Evolutionary conservation across 148 eudicot species (phyloP), one percentile per base, ranked within the genome.

Genomic region (Heliamphora exappendiculata): DNA sequence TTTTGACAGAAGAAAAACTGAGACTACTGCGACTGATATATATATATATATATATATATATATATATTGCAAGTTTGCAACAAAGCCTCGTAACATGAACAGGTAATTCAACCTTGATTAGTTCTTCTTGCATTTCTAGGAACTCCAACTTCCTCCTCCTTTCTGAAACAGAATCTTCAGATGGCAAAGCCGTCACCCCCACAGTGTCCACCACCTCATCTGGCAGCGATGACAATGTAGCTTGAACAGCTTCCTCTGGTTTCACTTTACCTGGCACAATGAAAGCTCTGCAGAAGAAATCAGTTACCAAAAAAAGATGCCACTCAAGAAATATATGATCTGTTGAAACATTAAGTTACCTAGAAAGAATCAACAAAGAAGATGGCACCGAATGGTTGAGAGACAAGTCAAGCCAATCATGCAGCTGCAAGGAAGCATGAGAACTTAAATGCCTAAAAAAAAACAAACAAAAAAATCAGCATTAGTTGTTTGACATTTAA

Each of bases 151-250:
- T 92, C 79, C 97, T 90, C 83, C 88, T 89, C 84, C 90, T 90
- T 82, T 89, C 94, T 0, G 94, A 85, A 77, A 92, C 86, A 78
- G 94, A 83, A 90, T 92, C 97, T 85, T 88, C 94, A 74, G 97
- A 92, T 51, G 91, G 92, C 78, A 92, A 81, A 75, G 93, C 76
- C 37, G 94, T 89, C 64, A 89, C 78, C 70, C 89, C 91, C 72
- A 92, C 93, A 81, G 92, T 90, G 70, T 92, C 97, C 70, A 92
- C 97, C 62, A 92, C 91, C 82, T 90, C 94, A 81, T 92, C 97
- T 60, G 97, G 97, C 54, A 92, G 89, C 73, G 94, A 92, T 34
- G 97, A 92, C 81, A 92, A 81, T 50, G 97, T 92, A 80, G 97
- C 94, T 80, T 79, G 81, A 70, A 92, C 90, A 71, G 87, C 90